A percentile compares a stretch with the other conserved stretches of the same genome.
These are phyloP conservation scores for Porphyrellus sp. DNA, from an alignment of 1,284 basidiomycete genomes.

Conservation along the genomic window DNA sequence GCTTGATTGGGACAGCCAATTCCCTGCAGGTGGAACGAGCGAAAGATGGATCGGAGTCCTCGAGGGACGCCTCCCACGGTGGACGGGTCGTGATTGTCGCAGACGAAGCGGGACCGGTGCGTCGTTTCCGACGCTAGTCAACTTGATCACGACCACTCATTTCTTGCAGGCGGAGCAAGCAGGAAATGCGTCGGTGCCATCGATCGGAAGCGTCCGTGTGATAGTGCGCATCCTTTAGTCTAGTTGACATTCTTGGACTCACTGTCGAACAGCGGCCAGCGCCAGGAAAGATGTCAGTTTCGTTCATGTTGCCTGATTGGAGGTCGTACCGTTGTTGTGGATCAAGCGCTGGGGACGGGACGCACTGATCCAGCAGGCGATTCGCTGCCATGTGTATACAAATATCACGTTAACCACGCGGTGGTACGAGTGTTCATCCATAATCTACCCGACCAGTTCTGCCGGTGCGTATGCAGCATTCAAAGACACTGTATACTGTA, in stretches of 20 bases:
- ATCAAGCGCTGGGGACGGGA: background rate
- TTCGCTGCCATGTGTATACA: no score
- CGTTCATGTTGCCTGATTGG: background rate
- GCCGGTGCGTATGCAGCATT: no score
- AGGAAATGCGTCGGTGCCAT: background rate
- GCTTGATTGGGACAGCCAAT: no score
- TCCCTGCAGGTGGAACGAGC: no score
- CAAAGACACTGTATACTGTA: no score
- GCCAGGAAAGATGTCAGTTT: background rate
- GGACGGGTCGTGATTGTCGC: no score
- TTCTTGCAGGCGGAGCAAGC: background rate
- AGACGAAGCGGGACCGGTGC: background rate
- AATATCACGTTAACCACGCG: no score
- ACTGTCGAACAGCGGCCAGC: background rate
- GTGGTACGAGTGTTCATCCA: no score
- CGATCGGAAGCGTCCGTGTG: background rate
- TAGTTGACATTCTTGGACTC: background rate
- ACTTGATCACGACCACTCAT: background rate
- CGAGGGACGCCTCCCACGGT: background rate
- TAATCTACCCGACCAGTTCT: no score
- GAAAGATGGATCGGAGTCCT: no score
- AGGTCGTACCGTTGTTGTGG: background rate
- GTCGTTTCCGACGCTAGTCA: background rate
- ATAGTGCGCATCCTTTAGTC: background rate
- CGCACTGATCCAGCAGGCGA: no score